Conservation (phyloP, 2,329 filamentous ascomycete species). For the Tolypocladium cylindrosporum region DNA sequence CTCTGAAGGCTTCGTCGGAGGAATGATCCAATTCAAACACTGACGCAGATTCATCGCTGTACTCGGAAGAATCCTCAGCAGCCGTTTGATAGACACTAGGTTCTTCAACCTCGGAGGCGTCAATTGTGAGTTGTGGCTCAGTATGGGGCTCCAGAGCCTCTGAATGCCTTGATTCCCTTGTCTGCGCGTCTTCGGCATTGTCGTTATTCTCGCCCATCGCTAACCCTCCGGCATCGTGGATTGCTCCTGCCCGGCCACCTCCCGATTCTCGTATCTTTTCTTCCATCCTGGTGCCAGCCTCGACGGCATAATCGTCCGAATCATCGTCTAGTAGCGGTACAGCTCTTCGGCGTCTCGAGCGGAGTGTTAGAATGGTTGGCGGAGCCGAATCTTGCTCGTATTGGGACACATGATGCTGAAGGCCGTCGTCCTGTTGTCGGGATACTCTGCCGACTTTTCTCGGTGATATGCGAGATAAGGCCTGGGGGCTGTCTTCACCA, state of each 20-base stretch:
- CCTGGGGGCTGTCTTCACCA: constrained; percentile 7
- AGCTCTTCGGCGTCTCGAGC: neutral
- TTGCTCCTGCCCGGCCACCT: neutral
- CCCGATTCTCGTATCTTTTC: neutral
- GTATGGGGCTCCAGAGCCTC: neutral
- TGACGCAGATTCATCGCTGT: constrained; percentile 5
- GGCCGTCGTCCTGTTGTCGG: neutral
- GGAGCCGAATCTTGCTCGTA: neutral
- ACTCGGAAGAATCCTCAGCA: constrained; percentile 10
- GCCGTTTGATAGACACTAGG: constrained; percentile 14
- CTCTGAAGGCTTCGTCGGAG: neutral
- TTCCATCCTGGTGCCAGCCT: neutral
- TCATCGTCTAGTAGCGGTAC: neutral
- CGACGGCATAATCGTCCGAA: neutral
- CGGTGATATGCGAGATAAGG: neutral
- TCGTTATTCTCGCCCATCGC: neutral
- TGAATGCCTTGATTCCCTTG: too few relatives aligned
- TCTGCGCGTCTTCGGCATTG: neutral
- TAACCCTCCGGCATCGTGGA: neutral
- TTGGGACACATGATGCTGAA: neutral
- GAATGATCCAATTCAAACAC: constrained; percentile 8
- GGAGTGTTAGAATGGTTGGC: neutral
- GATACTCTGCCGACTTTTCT: neutral
- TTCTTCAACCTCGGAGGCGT: constrained; percentile 7
- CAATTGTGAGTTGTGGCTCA: neutral